Evolutionary conservation across 139 green algal genomes (phyloP), one percentile per base, ranked within the genome.

Genomic region (Chlamydomonas sp.): DNA sequence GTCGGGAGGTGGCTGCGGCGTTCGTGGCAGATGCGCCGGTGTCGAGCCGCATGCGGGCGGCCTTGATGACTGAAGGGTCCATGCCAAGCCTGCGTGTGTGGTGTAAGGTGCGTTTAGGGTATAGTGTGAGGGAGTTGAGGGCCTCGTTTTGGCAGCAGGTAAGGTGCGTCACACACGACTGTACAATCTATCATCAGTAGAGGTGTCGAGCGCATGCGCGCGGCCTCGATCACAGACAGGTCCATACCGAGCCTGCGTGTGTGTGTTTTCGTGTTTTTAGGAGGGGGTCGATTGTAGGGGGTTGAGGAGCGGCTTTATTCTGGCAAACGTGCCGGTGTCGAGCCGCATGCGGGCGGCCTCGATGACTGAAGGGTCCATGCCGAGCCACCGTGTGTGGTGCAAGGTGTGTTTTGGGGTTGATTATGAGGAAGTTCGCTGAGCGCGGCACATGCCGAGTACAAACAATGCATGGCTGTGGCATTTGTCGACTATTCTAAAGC

Each of bases 61-160:
- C 81, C 6, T 78, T 73, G 10, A 97, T 72, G 4, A 96, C 81
- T 0, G 31, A 58, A 0, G 31, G 2, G 29, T 90, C 83, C 50
- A 96, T 57, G 1, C 89, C 87, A 49, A 96, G 69, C 24, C 89
- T 82, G 50, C 67, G n/a, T n/a, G n/a, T n/a, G n/a, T n/a, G n/a
- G n/a, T n/a, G n/a, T n/a, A n/a, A n/a, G n/a, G n/a, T n/a, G n/a
- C n/a, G n/a, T n/a, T n/a, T n/a, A n/a, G n/a, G n/a, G 38, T 43
- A 39, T 6, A 26, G 30, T 39, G 22, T n/a, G 5, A 54, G 35
- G 34, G 35, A 57, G 33, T 24, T 4, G 33, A 6, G 35, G 49
- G 33, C 5, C 13, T 26, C 20, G 43, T 54, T 54, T 13, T 26
- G 13, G 16, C 13, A 13, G 20, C 13, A 54, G 43, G 16, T 63